Conservation (phyloP, 306 rosid genomes). For the Dicorynia guianensis region DNA sequence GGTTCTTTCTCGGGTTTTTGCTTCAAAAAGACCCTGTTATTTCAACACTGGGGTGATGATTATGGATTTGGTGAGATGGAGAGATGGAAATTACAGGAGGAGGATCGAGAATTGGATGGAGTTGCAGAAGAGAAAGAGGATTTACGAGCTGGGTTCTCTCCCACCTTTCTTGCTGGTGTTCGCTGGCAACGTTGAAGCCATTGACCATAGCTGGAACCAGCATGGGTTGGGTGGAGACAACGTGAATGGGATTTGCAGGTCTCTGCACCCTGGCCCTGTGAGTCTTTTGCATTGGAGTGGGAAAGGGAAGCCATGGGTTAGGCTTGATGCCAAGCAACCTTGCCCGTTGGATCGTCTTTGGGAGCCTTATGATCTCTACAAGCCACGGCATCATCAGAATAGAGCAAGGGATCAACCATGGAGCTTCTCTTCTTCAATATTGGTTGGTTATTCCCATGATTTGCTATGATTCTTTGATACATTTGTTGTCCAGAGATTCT, state of each 20-base stretch:
- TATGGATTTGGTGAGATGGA: slow-evolving; percentile 80
- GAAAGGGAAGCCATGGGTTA: slow-evolving; percentile 96
- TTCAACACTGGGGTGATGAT: slow-evolving; percentile 98
- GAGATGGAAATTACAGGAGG: slow-evolving; percentile 69
- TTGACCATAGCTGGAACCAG: slow-evolving; percentile 94
- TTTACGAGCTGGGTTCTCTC: slow-evolving; percentile 85
- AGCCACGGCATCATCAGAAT: slow-evolving; percentile 19
- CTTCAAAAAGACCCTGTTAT: slow-evolving; percentile 67
- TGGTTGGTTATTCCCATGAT: slow-evolving; percentile 62
- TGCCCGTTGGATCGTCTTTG: slow-evolving; percentile 82
- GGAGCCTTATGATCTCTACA: slow-evolving; percentile 91
- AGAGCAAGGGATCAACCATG: slow-evolving; percentile 35
- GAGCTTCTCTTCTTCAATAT: slow-evolving; percentile 53
- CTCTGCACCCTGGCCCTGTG: slow-evolving; percentile 93
- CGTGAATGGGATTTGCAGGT: slow-evolving; percentile 78
- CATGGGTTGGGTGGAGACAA: slow-evolving; percentile 97
- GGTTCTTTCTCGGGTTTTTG: slow-evolving; percentile 65
- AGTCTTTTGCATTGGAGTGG: slow-evolving; percentile 96
- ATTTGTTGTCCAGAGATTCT: slow-evolving; percentile 53
- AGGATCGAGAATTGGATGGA: slow-evolving; percentile 95
- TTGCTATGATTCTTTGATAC: slow-evolving; percentile 55
- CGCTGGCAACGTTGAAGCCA: slow-evolving; percentile 82
- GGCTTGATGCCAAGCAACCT: slow-evolving; percentile 73
- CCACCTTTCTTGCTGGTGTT: slow-evolving; percentile 84
- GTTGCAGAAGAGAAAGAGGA: slow-evolving; percentile 70